Base-by-base conservation (phyloP, 2,329 filamentous ascomycete genomes). In the Trichoderma afroharzianum region DNA sequence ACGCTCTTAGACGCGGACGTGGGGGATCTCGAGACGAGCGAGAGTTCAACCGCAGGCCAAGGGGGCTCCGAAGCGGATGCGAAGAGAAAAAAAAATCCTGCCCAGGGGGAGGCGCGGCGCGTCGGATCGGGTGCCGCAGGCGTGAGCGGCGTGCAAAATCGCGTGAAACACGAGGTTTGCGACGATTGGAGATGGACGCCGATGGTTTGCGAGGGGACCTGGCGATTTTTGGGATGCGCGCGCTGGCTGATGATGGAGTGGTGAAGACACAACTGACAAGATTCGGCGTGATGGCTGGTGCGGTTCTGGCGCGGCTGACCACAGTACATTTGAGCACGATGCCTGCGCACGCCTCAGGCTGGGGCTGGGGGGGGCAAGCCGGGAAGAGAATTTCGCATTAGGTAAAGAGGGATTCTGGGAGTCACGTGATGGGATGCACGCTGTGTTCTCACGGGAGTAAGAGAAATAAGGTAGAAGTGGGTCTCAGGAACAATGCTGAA, bases 171-270 rank as follows among this genome's bases (percentile, higher is more conserved):
- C 81, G 82, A 83, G 83, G 82, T 83, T 84, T 81, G 83, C 82
- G 82, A 82, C 80, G 81, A 84, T 82, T 85, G 81, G 80, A 82
- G 86, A 88, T 88, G 86, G 83, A 80, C 82, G 82, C 85, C 82
- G 86, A 88, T 88, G 86, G 81, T 85, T 85, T 85, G 84, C 83
- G 83, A 85, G 84, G 84, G 82, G 85, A 85, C 86, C 83, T 85
- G 85, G 85, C 84, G 86, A 87, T 87, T 85, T 87, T 87, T 87
- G 85, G 82, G 78, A 88, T 88, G 86, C 86, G 87, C 86, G 86
- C 85, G 80, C 83, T 85, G 81, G 82, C 83, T 82, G 81, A 84
- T 83, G 82, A 85, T 83, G 82, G 84, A 85, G 81, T 84, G 83
- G 84, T 85, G 83, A 85, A 83, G 83, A 84, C 83, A 84, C 83